A percentile compares a stretch with the other conserved stretches of the same genome.
phyloP scores from a whole-genome alignment of 805 yeast genomes.

The Saccharomycopsis sp. region DNA sequence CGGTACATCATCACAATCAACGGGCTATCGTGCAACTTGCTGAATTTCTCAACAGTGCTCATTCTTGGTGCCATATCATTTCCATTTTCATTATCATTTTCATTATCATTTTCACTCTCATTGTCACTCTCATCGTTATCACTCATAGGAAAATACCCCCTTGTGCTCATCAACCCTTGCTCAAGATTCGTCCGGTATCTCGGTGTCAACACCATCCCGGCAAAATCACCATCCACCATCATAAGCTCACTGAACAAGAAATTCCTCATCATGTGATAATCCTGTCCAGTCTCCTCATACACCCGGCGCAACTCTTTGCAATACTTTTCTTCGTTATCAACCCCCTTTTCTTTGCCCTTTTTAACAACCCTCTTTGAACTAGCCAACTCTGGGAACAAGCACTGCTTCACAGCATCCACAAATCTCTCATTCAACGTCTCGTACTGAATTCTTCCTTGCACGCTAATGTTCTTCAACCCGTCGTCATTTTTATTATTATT shows the following conservation, averaged over 20 bases:
- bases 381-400: no score
- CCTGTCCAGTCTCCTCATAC: no score
- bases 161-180: constrained; percentile 7
- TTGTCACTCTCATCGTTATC: not conserved
- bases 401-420: not conserved
- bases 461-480: constrained; percentile 8
- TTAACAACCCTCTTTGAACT: not conserved
- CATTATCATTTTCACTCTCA: not conserved
- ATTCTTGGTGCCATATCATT: not conserved
- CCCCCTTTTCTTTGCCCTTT: not conserved
- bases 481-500: constrained; percentile 5
- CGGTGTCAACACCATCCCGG: constrained; percentile 8
- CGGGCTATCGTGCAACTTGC: constrained; percentile 36
- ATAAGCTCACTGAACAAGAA: constrained; percentile 6
- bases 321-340: not conserved
- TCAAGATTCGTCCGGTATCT: constrained; percentile 10
- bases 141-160: constrained; percentile 1
- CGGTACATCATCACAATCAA: constrained; percentile 49
- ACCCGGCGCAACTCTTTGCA: no score
- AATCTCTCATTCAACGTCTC: constrained; percentile 11
- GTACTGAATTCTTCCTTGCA: constrained; percentile 12
- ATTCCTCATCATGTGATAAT: constrained; percentile 1
- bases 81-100: no score
- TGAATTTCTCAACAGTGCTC: constrained; percentile 15
- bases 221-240: constrained; percentile 1